Evolutionary conservation across 768 basidiomycete species (phyloP), one percentile per base, ranked within the genome.

Genomic region (Gloeostereum incarnatum): DNA sequence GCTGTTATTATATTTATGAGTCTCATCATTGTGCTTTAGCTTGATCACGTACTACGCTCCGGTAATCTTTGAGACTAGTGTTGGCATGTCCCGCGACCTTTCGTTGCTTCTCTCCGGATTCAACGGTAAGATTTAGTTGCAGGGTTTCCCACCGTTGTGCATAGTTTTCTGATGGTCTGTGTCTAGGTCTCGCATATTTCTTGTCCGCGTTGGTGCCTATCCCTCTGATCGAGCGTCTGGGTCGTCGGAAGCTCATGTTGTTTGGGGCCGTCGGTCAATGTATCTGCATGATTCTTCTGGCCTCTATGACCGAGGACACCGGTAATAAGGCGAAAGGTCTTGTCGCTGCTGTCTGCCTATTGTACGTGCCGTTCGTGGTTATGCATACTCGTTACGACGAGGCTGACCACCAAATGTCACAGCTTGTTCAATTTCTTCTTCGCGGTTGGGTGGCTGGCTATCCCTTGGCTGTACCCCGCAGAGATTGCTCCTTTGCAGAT

Each of bases 181-280:
- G 10, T 9, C 32, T 13, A 19, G 18, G 11, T 35, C 16, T 16
- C 50, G 61, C 66, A 53, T 58, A 64, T 44, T 52, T 56, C 36
- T 56, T 63, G 47, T 65, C 66, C 43, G 71, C 71, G 24, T 61
- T 69, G 11, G 55, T 67, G 42, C 66, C 66, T 17, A 68, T 72
- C 57, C 67, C 58, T 48, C 58, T 63, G 39, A 63, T 73, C 46
- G 71, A 74, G 50, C 52, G 58, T 41, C 61, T 68, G 49, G 71
- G 70, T 40, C 63, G 70, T 40, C 60, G 70, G 40, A 56, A 56
- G 24, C 52, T 73, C 31, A 63, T 73, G 39, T 56, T 71, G 50
- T 56, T 54, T 45, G 71, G 71, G 31, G 62, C 69, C 17, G 46
- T 59, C 38, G 67, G 66, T 48, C 34, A 52, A 41, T 45, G 40